Conservation (phyloP, 2,329 filamentous ascomycete genomes). For the Biscogniauxia sp. region DNA sequence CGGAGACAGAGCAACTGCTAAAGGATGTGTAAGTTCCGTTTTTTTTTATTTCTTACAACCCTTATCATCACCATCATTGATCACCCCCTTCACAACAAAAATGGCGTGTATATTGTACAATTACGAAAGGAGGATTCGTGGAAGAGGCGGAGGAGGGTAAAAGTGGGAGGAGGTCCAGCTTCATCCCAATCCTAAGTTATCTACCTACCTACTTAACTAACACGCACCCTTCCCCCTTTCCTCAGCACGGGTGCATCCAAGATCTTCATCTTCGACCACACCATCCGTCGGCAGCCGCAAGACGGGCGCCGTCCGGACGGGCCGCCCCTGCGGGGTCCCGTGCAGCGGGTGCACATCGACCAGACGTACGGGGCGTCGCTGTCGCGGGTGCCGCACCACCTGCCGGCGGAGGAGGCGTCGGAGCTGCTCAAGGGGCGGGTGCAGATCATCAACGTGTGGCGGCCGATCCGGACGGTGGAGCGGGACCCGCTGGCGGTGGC, state of each 20-base stretch:
- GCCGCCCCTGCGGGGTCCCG: slow-evolving; percentile 38
- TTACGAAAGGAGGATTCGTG: too few relatives aligned
- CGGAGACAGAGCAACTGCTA: slow-evolving; percentile 66
- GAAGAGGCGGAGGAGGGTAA: too few relatives aligned
- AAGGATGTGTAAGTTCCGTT: slow-evolving; percentile 49
- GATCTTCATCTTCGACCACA: slow-evolving; percentile 63
- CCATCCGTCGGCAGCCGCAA: slow-evolving; percentile 41
- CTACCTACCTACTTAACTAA: neutral
- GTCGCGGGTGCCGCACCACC: slow-evolving; percentile 42
- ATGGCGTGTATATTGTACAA: too few relatives aligned
- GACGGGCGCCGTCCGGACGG: slow-evolving; percentile 52
- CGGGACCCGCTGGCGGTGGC: slow-evolving; percentile 55
- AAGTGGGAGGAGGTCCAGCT: too few relatives aligned
- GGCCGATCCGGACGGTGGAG: slow-evolving; percentile 48
- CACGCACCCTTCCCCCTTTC: too few relatives aligned
- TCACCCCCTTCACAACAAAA: too few relatives aligned
- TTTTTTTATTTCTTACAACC: too few relatives aligned
- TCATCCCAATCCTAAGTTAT: too few relatives aligned
- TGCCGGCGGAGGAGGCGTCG: slow-evolving; percentile 43
- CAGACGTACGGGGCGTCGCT: slow-evolving; percentile 48
- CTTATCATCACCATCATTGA: too few relatives aligned
- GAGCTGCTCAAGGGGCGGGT: slow-evolving; percentile 44
- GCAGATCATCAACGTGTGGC: slow-evolving; percentile 56
- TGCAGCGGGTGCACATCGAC: slow-evolving; percentile 56
- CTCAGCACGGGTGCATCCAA: slow-evolving; percentile 52